Evolutionary conservation across 176 grass and related monocot genomes (phyloP).

Genomic region (Aechmea fasciata): DNA sequence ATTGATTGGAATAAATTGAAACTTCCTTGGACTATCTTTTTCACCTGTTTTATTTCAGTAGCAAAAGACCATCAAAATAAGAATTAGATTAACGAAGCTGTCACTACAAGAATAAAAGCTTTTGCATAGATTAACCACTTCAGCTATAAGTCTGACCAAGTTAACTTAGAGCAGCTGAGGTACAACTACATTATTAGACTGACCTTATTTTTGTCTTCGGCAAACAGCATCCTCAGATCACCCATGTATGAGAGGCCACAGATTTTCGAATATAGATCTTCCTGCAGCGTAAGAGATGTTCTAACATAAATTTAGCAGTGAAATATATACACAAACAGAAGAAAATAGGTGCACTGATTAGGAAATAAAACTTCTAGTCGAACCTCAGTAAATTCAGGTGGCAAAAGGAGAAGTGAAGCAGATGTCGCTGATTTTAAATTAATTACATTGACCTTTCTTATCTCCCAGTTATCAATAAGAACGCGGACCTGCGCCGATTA

Average conservation of each 20-base stretch:
- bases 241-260: conserved; percentile 90
- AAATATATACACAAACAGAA: conserved; percentile 12
- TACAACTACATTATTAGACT: conserved; percentile 1
- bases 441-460: conserved; percentile 46
- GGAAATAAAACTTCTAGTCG: conserved; percentile 18
- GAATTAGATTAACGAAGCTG: not conserved
- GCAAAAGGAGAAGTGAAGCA: conserved; percentile 79
- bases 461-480: conserved; percentile 37
- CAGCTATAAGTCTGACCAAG: not conserved
- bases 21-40: conserved; percentile 76
- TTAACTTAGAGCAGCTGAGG: not conserved
- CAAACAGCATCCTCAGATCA: conserved; percentile 90
- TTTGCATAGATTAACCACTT: conserved; percentile 6
- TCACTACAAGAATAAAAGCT: not conserved
- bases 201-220: conserved; percentile 91
- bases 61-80: not conserved
- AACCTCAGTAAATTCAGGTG: conserved; percentile 65
- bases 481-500: conserved; percentile 17
- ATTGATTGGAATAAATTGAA: conserved; percentile 64
- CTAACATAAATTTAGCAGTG: conserved; percentile 19
- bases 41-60: conserved; percentile 49
- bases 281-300: conserved; percentile 27
- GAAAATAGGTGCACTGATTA: not conserved
- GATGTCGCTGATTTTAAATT: conserved; percentile 67
- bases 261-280: conserved; percentile 78